Evolutionary conservation across 2,329 filamentous ascomycete genomes (phyloP).

Genomic region (Fusarium nanum): DNA sequence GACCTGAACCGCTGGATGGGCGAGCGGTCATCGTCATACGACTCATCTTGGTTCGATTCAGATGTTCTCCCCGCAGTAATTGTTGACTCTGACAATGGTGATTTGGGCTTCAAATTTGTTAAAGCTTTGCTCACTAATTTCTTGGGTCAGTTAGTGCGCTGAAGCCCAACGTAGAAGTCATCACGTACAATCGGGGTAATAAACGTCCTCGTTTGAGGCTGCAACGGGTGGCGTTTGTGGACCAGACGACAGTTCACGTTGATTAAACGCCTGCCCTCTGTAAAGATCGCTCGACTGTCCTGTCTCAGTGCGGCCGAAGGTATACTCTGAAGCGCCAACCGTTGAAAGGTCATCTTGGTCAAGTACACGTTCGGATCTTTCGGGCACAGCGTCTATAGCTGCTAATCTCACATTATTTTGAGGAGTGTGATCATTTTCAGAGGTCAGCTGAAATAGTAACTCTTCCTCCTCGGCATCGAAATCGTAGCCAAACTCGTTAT

Average conservation of each 20-base stretch:
- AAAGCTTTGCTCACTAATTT: constrained; percentile 68
- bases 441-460: constrained; percentile 52
- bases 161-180: constrained; percentile 10
- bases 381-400: constrained; percentile 43
- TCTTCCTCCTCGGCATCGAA: constrained; percentile 60
- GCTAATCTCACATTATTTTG: constrained; percentile 19
- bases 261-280: constrained; percentile 13
- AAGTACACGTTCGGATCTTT: constrained; percentile 23
- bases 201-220: constrained; percentile 47
- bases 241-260: neutral
- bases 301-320: constrained; percentile 9
- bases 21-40: constrained; percentile 53
- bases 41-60: constrained; percentile 14
- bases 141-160: constrained; percentile 72
- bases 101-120: constrained; percentile 35
- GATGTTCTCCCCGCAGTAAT: constrained; percentile 13
- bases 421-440: constrained; percentile 29
- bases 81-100: constrained; percentile 28
- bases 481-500: constrained; percentile 61
- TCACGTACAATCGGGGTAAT: constrained; percentile 66
- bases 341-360: constrained; percentile 23
- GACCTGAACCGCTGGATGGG: constrained; percentile 84
- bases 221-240: constrained; percentile 21
- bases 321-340: neutral
- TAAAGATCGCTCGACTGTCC: neutral